Base-by-base conservation (phyloP, 1,284 basidiomycete genomes). In the Moesziomyces sp. region DNA sequence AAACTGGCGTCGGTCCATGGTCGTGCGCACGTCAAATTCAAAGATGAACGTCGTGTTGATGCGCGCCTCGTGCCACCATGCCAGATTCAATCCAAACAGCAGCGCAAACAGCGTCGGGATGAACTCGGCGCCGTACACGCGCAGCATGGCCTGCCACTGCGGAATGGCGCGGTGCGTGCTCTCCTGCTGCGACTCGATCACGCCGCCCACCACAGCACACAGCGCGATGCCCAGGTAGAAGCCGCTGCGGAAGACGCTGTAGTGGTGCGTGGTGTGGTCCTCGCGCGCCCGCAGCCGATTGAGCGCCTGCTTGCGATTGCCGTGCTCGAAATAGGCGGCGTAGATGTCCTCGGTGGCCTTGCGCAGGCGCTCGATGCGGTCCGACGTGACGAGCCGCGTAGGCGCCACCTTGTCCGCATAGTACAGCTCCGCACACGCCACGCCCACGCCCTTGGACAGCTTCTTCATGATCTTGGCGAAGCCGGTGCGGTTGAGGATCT, bases 11-110 rank as follows among this genome's bases (percentile, higher is more conserved):
- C 90, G 88, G 82, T 97, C 93, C 53, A 96, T 86, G 40, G 88
- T 89, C 30, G 90, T 90, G 54, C 91, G 87, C 13, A 91, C 84
- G 74, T 95, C 89, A 62, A 75, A 83, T 52, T 84, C 81, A 77
- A 97, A 95, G 53, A 97, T 95, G 84, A 97, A 96, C 21, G 90
- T 88, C 71, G 94, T 94, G 83, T 96, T 97, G 80, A 97, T 93
- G 46, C 92, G 87, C 5, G 90, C 87, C 1, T 85, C 84, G 0
- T 89, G 88, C 92, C 93, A 97, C 0, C 91, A 91, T 18, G 90
- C 78, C 11, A 97, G 77, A 82, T 98, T 96, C 45, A 92, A 50
- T 0, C 82, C 92, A 48, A 97, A 89, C 0, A 97, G 86, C 35
- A 95, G 79, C 0, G 89, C 87, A 81, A 97, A 93, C 7, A 96